phyloP scores from a whole-genome alignment of 2,329 filamentous ascomycete genomes.

The Fusarium pseudocircinatum region DNA sequence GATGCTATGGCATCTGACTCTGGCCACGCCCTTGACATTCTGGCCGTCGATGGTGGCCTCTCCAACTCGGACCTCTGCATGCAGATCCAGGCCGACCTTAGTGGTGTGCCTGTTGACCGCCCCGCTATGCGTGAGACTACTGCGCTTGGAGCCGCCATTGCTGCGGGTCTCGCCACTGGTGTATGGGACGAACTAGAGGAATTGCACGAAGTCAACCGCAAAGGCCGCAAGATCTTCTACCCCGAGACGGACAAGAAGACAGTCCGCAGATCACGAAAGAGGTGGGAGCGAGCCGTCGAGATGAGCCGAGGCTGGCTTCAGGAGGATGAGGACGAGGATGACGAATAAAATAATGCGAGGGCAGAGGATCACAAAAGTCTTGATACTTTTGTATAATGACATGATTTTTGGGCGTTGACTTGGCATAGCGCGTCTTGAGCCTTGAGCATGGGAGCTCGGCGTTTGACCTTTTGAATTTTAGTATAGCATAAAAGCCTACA shows the following conservation, averaged over 20 bases:
- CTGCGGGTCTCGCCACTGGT: slow-evolving; percentile 83
- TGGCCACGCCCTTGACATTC: slow-evolving; percentile 75
- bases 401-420: slow-evolving; percentile 20
- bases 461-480: slow-evolving; percentile 17
- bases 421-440: slow-evolving; percentile 28
- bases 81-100: slow-evolving; percentile 90
- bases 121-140: slow-evolving; percentile 93
- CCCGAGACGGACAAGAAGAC: slow-evolving; percentile 65
- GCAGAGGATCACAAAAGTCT: not conserved
- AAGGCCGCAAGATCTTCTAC: slow-evolving; percentile 74
- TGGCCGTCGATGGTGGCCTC: slow-evolving; percentile 90
- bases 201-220: slow-evolving; percentile 76
- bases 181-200: slow-evolving; percentile 82
- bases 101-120: slow-evolving; percentile 82
- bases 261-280: slow-evolving; percentile 55
- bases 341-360: slow-evolving; percentile 5
- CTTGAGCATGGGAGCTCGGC: slow-evolving; percentile 27
- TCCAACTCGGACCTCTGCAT: slow-evolving; percentile 89
- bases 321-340: slow-evolving; percentile 44
- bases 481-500: slow-evolving; percentile 10
- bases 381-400: slow-evolving; percentile 5
- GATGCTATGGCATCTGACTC: slow-evolving; percentile 92
- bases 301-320: slow-evolving; percentile 67
- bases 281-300: slow-evolving; percentile 67
- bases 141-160: slow-evolving; percentile 86